Evolutionary conservation across 768 basidiomycete species (phyloP).

Genomic region (Termitomyces sp.): DNA sequence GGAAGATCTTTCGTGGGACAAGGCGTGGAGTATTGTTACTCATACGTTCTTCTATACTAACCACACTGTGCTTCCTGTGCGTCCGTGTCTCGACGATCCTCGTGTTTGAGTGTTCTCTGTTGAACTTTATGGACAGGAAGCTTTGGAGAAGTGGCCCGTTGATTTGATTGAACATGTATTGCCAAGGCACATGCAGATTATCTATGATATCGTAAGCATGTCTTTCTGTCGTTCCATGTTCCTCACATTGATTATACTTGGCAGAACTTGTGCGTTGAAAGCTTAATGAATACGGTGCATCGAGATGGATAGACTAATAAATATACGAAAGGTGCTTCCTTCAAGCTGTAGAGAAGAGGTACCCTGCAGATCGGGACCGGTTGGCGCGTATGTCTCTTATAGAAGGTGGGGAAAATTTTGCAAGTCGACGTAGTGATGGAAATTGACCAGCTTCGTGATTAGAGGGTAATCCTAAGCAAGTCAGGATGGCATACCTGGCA

Average conservation of each 20-base stretch:
- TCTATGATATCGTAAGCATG: conserved; percentile 60
- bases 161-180: conserved; percentile 80
- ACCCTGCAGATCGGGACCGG: conserved; percentile 80
- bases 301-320: not conserved
- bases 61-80: conserved; percentile 85
- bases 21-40: conserved; percentile 85
- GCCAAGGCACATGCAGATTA: conserved; percentile 84
- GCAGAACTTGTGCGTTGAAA: conserved; percentile 45
- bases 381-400: conserved; percentile 88
- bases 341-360: conserved; percentile 86
- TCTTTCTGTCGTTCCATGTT: not conserved
- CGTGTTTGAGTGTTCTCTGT: not conserved
- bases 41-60: conserved; percentile 96
- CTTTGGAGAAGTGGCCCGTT: conserved; percentile 90
- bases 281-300: not conserved
- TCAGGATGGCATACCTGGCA: conserved; percentile 90
- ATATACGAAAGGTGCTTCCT: conserved; percentile 50
- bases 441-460: not conserved
- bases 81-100: conserved; percentile 18
- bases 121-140: conserved; percentile 44
- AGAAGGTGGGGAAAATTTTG: conserved; percentile 48
- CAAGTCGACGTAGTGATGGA: not conserved
- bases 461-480: conserved; percentile 85
- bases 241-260: conserved; percentile 1
- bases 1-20: conserved; percentile 79